Evolutionary conservation across 2,329 filamentous ascomycete species (phyloP), one percentile per base, ranked within the genome.

Genomic region (Aspergillus fijiensis): DNA sequence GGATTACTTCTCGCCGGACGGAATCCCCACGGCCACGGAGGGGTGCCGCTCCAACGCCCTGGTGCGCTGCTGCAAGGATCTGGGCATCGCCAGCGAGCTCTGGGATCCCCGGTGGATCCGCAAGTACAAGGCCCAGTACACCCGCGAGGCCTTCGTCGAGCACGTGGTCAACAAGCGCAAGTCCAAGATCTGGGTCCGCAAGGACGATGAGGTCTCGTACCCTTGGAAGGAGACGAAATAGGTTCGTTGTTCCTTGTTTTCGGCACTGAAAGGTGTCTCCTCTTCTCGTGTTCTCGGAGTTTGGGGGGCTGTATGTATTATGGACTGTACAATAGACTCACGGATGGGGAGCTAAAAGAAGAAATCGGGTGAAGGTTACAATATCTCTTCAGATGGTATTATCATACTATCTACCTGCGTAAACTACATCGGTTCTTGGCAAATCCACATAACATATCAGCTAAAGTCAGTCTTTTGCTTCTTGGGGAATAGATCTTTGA

Each of bases 41-140:
- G 95, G 95, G 56, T 96, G 92, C 84, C 97, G 97, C 79, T 96
- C 92, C 64, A 99, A 99, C 74, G 95, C 95, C 12, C 83, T 99
- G 67, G 96, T 98, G 88, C 90, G 95, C 60, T 98, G 94, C 84
- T 98, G 95, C 82, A 99, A 99, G 81, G 95, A 99, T 76, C 80
- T 99, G 33, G 95, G 95, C 39, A 90, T 99, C 65, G 95, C 92
- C 1, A 93, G 89, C 65, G 95, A 99, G 78, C 84, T 99, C 21
- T 99, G 95, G 95, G 95, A 99, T 79, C 95, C 95, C 39, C 82
- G 90, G 58, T 99, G 90, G 79, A 92, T 98, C 66, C 86, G 90
- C 69, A 85, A 85, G 68, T 99, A 92, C 80, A 90, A 90, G 82
- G 87, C 86, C 69, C 80, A 87, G 68, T 80, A 90, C 72, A 88